Evolutionary conservation across 768 basidiomycete species (phyloP).

Genomic region (Hericium rajendrae): DNA sequence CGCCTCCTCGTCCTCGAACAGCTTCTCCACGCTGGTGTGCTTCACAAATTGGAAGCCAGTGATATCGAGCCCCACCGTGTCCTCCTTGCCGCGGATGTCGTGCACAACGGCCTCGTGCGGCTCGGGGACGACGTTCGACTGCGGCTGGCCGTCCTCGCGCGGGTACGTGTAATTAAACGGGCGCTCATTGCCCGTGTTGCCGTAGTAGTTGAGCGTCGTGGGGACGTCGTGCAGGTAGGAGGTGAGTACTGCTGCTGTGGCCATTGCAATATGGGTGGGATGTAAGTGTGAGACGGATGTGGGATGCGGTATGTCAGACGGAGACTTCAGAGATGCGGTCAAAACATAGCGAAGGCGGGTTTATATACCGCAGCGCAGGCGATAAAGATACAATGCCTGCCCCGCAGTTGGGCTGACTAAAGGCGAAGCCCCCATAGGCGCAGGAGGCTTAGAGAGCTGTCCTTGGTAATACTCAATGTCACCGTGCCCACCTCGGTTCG

Average conservation of each 20-base stretch:
- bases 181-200: conserved; percentile 17
- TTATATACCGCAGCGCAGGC: neutral
- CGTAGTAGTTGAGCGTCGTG: conserved; percentile 29
- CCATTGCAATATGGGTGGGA: neutral
- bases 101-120: conserved; percentile 19
- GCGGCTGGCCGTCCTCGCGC: conserved; percentile 18
- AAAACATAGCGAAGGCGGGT: neutral
- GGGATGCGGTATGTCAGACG: neutral
- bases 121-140: conserved; percentile 23
- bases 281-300: neutral
- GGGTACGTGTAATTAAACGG: conserved; percentile 28
- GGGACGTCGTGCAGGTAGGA: conserved; percentile 24
- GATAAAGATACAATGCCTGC: too few relatives aligned
- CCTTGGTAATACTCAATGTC: too few relatives aligned
- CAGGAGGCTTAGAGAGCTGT: too few relatives aligned
- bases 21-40: conserved; percentile 25
- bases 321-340: neutral
- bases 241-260: conserved; percentile 15
- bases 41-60: conserved; percentile 37
- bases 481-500: too few relatives aligned
- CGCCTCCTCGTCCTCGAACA: conserved; percentile 29
- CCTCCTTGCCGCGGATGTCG: conserved; percentile 23
- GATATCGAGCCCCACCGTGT: conserved; percentile 24
- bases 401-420: neutral
- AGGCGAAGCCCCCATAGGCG: too few relatives aligned